phyloP scores from a whole-genome alignment of 306 rosid species.

The Delonix regia region DNA sequence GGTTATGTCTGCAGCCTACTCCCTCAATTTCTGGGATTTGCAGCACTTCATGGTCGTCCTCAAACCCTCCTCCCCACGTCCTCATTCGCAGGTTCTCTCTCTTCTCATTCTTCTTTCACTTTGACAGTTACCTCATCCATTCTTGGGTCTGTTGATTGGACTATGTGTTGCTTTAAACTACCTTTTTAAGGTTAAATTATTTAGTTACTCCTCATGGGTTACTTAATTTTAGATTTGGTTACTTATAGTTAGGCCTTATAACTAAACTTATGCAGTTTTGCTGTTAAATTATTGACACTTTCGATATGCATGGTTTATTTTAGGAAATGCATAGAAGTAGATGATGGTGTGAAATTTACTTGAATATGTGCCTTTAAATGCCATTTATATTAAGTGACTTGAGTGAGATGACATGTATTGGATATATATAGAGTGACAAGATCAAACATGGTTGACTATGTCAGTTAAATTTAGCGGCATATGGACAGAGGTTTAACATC shows the following conservation, averaged over 20 bases:
- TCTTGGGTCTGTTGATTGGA: neutral
- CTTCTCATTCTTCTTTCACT: neutral
- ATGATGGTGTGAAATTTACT: neutral
- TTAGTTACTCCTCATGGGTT: too few species aligned
- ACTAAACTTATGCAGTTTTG: neutral
- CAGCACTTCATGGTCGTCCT: slow-evolving; percentile 89
- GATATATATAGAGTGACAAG: too few species aligned
- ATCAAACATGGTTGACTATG: too few species aligned
- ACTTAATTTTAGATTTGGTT: too few species aligned
- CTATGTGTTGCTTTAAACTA: neutral
- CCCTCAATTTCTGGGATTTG: slow-evolving; percentile 78
- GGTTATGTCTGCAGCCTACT: slow-evolving; percentile 68
- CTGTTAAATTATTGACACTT: neutral
- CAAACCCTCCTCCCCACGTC: slow-evolving; percentile 53
- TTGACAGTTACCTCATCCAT: neutral
- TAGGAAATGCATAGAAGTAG: neutral
- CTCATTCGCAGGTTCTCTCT: slow-evolving; percentile 60
- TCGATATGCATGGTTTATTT: neutral
- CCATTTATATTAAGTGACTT: neutral
- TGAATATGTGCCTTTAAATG: neutral
- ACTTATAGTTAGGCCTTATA: too few species aligned
- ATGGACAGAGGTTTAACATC: neutral
- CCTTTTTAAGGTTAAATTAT: too few species aligned
- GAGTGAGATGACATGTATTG: neutral
- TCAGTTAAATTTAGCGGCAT: too few species aligned